Percentiles rank a stretch among this genome's conserved stretches.
Conservation (phyloP, 2,329 filamentous ascomycete species). For the Ustulina deusta region DNA sequence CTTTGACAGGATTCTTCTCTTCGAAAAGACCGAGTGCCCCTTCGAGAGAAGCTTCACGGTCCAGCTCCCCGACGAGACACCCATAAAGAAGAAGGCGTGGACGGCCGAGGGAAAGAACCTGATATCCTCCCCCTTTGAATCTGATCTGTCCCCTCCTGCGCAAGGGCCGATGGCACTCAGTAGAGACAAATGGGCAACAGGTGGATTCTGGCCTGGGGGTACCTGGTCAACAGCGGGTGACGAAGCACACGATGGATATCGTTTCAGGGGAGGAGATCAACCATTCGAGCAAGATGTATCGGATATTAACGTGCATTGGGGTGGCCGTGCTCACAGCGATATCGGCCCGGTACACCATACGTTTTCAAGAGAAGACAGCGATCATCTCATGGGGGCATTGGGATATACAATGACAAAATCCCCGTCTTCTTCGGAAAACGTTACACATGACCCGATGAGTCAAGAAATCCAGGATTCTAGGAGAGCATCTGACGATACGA, state of each 20-base stretch:
- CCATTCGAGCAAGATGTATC: not conserved
- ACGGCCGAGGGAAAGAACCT: slow-evolving; percentile 64
- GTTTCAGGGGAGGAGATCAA: not conserved
- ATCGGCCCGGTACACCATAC: not conserved
- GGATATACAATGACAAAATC: not conserved
- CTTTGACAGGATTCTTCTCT: slow-evolving; percentile 79
- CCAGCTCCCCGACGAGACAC: slow-evolving; percentile 75
- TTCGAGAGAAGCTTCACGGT: slow-evolving; percentile 83
- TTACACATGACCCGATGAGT: not conserved
- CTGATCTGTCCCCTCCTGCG: slow-evolving; percentile 42
- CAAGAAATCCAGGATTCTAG: not conserved
- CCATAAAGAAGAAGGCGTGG: slow-evolving; percentile 76
- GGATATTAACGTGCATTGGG: not conserved
- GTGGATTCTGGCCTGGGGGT: slow-evolving; percentile 25
- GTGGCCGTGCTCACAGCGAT: not conserved
- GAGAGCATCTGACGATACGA: not conserved
- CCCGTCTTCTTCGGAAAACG: not conserved
- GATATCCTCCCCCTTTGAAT: slow-evolving; percentile 54
- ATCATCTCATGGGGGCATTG: not conserved
- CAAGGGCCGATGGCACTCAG: slow-evolving; percentile 41
- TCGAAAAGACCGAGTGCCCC: slow-evolving; percentile 89
- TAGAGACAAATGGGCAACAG: slow-evolving; percentile 41
- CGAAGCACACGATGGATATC: not conserved
- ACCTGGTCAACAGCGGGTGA: not conserved
- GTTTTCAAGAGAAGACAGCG: not conserved